Evolutionary conservation across 306 rosid species (phyloP), one percentile per base, ranked within the genome.

Genomic region (Ochetophila trinervis): DNA sequence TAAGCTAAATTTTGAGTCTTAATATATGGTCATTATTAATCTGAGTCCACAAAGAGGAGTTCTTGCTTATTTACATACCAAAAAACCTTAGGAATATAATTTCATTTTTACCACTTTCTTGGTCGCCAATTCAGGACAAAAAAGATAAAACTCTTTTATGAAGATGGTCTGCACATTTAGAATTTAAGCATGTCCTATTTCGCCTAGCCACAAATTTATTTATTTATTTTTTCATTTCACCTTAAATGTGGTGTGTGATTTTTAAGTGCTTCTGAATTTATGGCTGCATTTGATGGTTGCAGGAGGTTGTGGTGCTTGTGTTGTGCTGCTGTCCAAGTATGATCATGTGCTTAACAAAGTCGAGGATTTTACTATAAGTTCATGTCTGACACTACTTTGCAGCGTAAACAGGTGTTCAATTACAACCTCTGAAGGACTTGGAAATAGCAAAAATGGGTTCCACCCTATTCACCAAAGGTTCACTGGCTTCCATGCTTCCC

Each of bases 261-360:
- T 52, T 6, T 37, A 14, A n/a, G n/a, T 0, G 20, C 21, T 71
- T 45, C 8, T 24, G 11, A 15, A 27, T 17, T 57, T 64, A 57
- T 50, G 67, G 19, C 58, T 71, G 64, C 85, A 93, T 27, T 4
- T 27, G 98, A 97, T 45, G 98, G 94, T 66, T 89, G 98, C 62
- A 95, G 98, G 27, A 96, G 82, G 95, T 65, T 89, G 98, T 65
- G 96, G 98, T 34, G 98, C 95, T 45, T 92, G 98, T 53, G 91
- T 89, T 37, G 98, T 87, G 72, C 57, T 92, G 17, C 67, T 92
- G 58, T 89, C 98, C 56, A 89, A 80, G 82, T 84, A 89, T 57
- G 88, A 89, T 54, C 83, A 86, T 15, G 85, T 74, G 40, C 71
- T 47, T 42, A 81, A 84, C 65, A 74, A 37, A 71, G 88, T 89